phyloP scores from a whole-genome alignment of 345 rosid species.

The Arabidopsis suecica region DNA sequence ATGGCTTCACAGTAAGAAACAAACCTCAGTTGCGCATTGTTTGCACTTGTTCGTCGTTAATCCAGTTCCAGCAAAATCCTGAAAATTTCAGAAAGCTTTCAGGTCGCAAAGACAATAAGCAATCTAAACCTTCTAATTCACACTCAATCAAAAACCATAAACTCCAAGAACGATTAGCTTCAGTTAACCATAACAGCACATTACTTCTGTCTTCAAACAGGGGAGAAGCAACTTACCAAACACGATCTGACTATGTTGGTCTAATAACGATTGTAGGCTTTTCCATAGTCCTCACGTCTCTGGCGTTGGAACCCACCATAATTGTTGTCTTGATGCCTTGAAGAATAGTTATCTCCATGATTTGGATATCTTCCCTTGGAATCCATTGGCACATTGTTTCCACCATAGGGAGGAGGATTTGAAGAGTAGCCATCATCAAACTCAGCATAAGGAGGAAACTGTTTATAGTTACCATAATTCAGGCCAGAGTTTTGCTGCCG shows the following conservation, averaged over 20 bases:
- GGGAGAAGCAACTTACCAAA: constrained; percentile 67
- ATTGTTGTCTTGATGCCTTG: constrained; percentile 72
- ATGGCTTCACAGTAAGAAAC: constrained; percentile 2
- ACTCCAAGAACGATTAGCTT: too few species aligned
- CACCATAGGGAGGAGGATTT: constrained; percentile 61
- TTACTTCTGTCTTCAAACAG: constrained; percentile 34
- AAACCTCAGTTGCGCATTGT: neutral
- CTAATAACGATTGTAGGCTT: constrained; percentile 80
- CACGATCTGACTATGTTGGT: constrained; percentile 36
- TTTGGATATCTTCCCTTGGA: constrained; percentile 69
- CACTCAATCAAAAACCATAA: neutral
- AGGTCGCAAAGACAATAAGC: neutral
- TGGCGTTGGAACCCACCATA: constrained; percentile 70
- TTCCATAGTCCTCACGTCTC: constrained; percentile 85
- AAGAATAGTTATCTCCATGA: constrained; percentile 66
- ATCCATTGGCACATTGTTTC: constrained; percentile 57
- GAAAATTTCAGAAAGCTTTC: neutral
- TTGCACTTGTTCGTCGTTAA: neutral
- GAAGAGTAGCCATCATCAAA: constrained; percentile 61
- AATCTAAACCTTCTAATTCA: too few species aligned
- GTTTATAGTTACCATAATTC: constrained; percentile 74
- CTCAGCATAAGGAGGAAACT: constrained; percentile 64
- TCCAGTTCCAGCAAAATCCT: constrained; percentile 7
- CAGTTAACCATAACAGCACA: neutral
- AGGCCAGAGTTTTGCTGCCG: constrained; percentile 58